phyloP scores from a whole-genome alignment of 305 asterid species.

The Fraxinus dipetala region DNA sequence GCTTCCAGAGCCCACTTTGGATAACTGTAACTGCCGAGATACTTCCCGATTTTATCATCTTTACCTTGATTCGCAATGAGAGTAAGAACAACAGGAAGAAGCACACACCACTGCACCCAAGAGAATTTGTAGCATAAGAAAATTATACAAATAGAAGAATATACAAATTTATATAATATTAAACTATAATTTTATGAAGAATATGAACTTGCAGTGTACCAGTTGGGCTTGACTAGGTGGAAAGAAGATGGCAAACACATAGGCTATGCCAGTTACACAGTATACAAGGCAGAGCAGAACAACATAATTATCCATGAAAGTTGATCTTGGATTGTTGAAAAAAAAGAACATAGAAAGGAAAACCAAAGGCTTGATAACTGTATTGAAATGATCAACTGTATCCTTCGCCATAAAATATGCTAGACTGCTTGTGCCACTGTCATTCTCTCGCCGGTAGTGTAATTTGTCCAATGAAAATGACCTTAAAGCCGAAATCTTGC shows the following conservation, averaged over 20 bases:
- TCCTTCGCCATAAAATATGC: slow-evolving; percentile 95
- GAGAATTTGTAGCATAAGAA: slow-evolving; percentile 18
- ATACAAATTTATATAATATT: neutral
- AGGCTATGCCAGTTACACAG: slow-evolving; percentile 92
- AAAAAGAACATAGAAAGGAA: slow-evolving; percentile 92
- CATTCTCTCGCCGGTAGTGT: slow-evolving; percentile 73
- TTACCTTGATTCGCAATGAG: slow-evolving; percentile 80
- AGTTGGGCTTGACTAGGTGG: slow-evolving; percentile 88
- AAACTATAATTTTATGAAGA: neutral
- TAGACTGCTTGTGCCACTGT: slow-evolving; percentile 85
- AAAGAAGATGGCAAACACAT: slow-evolving; percentile 73
- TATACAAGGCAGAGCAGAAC: slow-evolving; percentile 76
- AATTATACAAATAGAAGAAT: neutral
- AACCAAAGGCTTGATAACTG: slow-evolving; percentile 82
- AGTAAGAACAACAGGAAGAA: slow-evolving; percentile 87
- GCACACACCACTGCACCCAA: slow-evolving; percentile 84
- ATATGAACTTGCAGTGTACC: slow-evolving; percentile 38
- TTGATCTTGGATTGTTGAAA: slow-evolving; percentile 86
- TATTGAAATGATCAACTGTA: slow-evolving; percentile 77
- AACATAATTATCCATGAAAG: slow-evolving; percentile 64
- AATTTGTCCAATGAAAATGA: slow-evolving; percentile 81
- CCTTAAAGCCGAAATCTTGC: slow-evolving; percentile 87
- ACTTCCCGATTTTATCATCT: slow-evolving; percentile 47
- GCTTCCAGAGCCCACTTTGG: slow-evolving; percentile 97
- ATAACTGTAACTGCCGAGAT: slow-evolving; percentile 55